Conservation (phyloP, 805 yeast species). For the Candida loeiensis region DNA sequence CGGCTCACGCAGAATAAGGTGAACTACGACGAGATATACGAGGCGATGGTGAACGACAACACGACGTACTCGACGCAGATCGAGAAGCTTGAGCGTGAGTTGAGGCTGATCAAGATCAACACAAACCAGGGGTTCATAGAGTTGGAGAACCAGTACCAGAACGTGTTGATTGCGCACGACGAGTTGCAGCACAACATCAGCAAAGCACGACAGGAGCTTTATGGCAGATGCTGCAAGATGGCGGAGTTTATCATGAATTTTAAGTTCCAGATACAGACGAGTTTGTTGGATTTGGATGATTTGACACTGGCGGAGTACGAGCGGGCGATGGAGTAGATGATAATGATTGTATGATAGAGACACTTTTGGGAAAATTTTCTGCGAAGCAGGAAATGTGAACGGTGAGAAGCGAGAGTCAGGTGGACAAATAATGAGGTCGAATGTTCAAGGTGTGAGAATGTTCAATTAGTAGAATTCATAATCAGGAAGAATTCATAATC, state of each 20-base stretch:
- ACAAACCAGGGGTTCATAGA: conserved; percentile 50
- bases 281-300: conserved; percentile 56
- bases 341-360: not conserved
- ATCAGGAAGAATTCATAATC: no score
- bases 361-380: not conserved
- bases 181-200: conserved; percentile 46
- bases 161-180: conserved; percentile 50
- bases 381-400: not conserved
- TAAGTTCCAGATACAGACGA: conserved; percentile 63
- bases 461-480: no score
- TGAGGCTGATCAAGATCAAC: conserved; percentile 45
- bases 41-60: conserved; percentile 50
- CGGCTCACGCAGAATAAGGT: conserved; percentile 49
- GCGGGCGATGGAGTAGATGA: conserved; percentile 6
- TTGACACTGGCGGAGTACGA: conserved; percentile 40
- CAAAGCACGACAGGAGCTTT: conserved; percentile 46
- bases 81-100: conserved; percentile 59
- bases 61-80: conserved; percentile 58
- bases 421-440: no score
- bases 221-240: conserved; percentile 51
- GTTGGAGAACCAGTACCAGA: conserved; percentile 44
- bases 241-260: conserved; percentile 60
- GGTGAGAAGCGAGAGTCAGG: no score
- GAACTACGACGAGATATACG: conserved; percentile 54
- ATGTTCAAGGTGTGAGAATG: no score